Evolutionary conservation across 176 grass and related monocot species (phyloP), one percentile per base, ranked within the genome.

Genomic region (Cenchrus purpureus): DNA sequence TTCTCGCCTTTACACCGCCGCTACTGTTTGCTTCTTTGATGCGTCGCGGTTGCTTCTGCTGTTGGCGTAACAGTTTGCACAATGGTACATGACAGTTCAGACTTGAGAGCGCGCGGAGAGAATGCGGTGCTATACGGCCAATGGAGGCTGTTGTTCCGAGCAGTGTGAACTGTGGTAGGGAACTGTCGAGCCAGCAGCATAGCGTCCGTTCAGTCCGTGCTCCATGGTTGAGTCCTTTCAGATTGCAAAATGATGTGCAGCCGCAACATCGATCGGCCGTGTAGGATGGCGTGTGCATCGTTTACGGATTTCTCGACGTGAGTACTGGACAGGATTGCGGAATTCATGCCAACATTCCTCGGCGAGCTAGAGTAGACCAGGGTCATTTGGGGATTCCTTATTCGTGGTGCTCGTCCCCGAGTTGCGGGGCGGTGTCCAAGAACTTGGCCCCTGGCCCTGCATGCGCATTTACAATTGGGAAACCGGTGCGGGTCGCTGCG

Each of bases 1-100:
- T 10, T 81, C 74, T 34, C 53, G 83, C 88, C 88, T 90, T 86
- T 86, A 72, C 78, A 82, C 57, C 67, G 46, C 9, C 14, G 20
- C 79, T 62, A 49, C 66, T 62, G 65, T 79, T n/a, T 86, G 45
- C 44, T 79, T 79, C 54, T 32, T 22, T 13, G 28, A 85, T 6
- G 50, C 65, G 32, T 82, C 34, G 19, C 13, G 37, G 52, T 82
- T 71, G 42, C 8, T 22, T 54, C 20, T 58, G 52, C 65, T 20
- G 15, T 0, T 10, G 6, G 13, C 10, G 7, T 2, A 28, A 49
- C 79, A 70, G 79, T 69, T 7, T 40, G 37, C 4, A 4, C 37
- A 40, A 40, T 40, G 37, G 3, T 74, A 54, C 49, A 53, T 4
- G n/a, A 72, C 62, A 28, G 56, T 59, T 59, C 19, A 29, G 10